Evolutionary conservation across 2,329 filamentous ascomycete genomes (phyloP), one percentile per base, ranked within the genome.

Genomic region (Verticillium klebahnii): DNA sequence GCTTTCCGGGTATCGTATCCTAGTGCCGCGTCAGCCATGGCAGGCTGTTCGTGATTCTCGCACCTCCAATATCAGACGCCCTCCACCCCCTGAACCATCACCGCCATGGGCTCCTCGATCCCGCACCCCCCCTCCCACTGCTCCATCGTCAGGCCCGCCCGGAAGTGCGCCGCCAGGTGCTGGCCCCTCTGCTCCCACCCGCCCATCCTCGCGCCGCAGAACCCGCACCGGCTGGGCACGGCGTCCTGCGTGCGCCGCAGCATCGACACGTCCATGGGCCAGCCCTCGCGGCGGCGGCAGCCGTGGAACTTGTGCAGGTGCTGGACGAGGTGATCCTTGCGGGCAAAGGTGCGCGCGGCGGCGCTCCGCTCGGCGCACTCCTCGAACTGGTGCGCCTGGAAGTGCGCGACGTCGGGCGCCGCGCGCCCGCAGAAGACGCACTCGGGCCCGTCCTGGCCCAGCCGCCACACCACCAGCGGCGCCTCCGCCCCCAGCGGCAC

Each of bases 291-390:
- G 66, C 61, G 77, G 71, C 81, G 81, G 65, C 76, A 79, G 1
- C 72, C 71, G 60, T 79, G 77, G 40, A 79, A 79, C 61, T 79
- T 79, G 67, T 52, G 45, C n/a, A 52, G 62, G 39, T 80, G 77
- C 39, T 80, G 77, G 0, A 73, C 69, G 1, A 80, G 66, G 61
- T 80, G 78, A 36, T 80, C 78, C 56, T 79, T 79, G 15, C 77
- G 66, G 19, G 74, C 75, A 57, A 80, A 80, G 0, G 71, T 73
- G 2, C 77, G 76, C 25, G 84, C 81, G 57, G 11, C 45, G 8
- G 19, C n/a, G 9, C n/a, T 25, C 11, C 45, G 82, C 59, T 84
- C 80, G 23, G 81, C 80, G 66, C 85, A 88, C 3, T 79, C 66
- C 36, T 77, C 73, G 25, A 78, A 79, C 61, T 79, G 76, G 62